Base-by-base conservation (phyloP, 495 filamentous ascomycete genomes). In the Aspergillus bertholletiae region DNA sequence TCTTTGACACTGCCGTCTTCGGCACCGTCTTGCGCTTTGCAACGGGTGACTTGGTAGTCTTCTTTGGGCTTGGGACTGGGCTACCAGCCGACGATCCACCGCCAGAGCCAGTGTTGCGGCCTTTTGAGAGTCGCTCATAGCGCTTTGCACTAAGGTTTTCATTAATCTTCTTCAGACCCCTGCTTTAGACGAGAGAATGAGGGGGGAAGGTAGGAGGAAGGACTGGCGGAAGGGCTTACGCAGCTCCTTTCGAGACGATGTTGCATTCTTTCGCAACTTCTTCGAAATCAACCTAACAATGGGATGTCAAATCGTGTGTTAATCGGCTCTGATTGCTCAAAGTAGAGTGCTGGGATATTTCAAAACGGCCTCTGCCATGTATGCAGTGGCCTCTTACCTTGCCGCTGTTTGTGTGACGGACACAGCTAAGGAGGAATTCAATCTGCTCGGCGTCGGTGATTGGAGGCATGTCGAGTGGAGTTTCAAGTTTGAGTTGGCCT, bases 111-210 rank as follows among this genome's bases (percentile, higher is more conserved):
- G n/a, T 35, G 20, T 39, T 30, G 56, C 85, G 75, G 1, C 77
- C 70, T 60, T 84, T 84, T 65, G 85, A 73, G 39, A 88, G 75
- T 2, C 85, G 77, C 68, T 84, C 81, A 55, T 84, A 88, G 46
- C 85, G 76, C 63, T 87, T 87, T 15, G 83, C 81, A 1, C 84
- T 86, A 39, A 56, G n/a, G n/a, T n/a, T n/a, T n/a, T n/a, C n/a
- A n/a, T n/a, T n/a, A n/a, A n/a, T n/a, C n/a, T n/a, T n/a, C n/a
- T n/a, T n/a, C n/a, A n/a, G n/a, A n/a, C n/a, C n/a, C n/a, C n/a
- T n/a, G n/a, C n/a, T n/a, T n/a, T n/a, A n/a, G 41, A 34, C 27
- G 26, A 49, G 12, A 15, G 41, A 50, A 32, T 3, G 34, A 15
- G 34, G 20, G 28, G n/a, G n/a, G n/a, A n/a, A n/a, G n/a, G n/a